phyloP scores from a whole-genome alignment of 2,329 filamentous ascomycete species.

The Calycina herbarum region DNA sequence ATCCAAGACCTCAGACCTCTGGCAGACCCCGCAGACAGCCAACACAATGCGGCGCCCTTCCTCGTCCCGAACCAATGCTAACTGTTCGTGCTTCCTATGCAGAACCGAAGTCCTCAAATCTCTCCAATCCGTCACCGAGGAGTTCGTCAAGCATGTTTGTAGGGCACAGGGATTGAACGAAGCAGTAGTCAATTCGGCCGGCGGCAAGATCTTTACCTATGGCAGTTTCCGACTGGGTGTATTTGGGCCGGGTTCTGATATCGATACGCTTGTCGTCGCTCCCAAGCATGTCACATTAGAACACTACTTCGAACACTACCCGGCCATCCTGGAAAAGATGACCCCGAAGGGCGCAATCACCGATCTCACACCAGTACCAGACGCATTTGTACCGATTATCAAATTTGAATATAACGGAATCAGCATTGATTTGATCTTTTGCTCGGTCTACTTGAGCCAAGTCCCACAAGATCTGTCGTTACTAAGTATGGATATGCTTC shows the following conservation, averaged over 20 bases:
- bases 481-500: slow-evolving; percentile 79
- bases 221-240: slow-evolving; percentile 95
- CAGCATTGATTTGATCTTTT: slow-evolving; percentile 92
- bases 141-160: slow-evolving; percentile 81
- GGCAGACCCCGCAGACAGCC: not conserved
- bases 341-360: slow-evolving; percentile 77
- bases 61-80: slow-evolving; percentile 12
- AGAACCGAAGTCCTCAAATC: slow-evolving; percentile 67
- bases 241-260: slow-evolving; percentile 93
- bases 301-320: slow-evolving; percentile 91
- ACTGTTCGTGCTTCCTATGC: slow-evolving; percentile 15
- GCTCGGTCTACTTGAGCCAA: slow-evolving; percentile 68
- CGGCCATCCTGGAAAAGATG: slow-evolving; percentile 74
- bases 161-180: slow-evolving; percentile 60
- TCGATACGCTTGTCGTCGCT: slow-evolving; percentile 90
- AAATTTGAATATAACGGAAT: slow-evolving; percentile 91
- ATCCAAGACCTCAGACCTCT: no score
- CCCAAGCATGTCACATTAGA: slow-evolving; percentile 86
- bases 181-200: slow-evolving; percentile 76
- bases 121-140: slow-evolving; percentile 76
- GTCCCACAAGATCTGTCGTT: slow-evolving; percentile 73
- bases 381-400: slow-evolving; percentile 95
- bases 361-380: slow-evolving; percentile 80
- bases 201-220: slow-evolving; percentile 93
- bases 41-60: not conserved